Percentiles rank a stretch among this genome's conserved stretches.
Evolutionary conservation across 306 rosid species (phyloP).

Genomic region (Vicia sativa): DNA sequence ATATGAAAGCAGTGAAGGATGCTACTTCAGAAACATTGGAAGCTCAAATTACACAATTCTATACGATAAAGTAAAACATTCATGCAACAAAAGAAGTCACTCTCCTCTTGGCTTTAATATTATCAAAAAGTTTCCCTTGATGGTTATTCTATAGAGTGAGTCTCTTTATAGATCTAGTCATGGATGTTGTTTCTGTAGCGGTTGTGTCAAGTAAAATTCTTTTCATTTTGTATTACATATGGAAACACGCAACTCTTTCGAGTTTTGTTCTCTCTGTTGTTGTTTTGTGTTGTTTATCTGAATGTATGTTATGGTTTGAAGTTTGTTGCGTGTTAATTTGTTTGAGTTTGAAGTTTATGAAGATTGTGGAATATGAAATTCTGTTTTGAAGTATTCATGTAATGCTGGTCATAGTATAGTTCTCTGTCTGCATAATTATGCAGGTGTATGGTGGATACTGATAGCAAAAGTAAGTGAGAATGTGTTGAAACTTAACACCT

Average conservation of each 20-base stretch:
- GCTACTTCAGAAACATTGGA: slow-evolving; percentile 75
- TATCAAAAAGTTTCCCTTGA: slow-evolving; percentile 29
- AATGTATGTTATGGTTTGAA: neutral
- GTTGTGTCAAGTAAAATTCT: slow-evolving; percentile 1
- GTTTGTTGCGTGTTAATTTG: neutral
- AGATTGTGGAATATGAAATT: neutral
- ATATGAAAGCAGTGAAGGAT: slow-evolving; percentile 46
- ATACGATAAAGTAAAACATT: slow-evolving; percentile 53
- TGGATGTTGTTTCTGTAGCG: slow-evolving; percentile 18
- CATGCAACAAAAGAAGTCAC: slow-evolving; percentile 45
- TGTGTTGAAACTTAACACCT: neutral
- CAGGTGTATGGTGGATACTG: neutral
- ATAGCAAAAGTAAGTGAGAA: neutral
- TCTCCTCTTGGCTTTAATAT: slow-evolving; percentile 34
- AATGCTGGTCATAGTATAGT: neutral
- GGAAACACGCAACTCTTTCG: neutral
- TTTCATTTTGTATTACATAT: neutral
- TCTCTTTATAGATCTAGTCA: slow-evolving; percentile 29
- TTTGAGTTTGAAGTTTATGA: slow-evolving; percentile 3
- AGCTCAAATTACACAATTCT: slow-evolving; percentile 77
- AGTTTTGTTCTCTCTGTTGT: neutral
- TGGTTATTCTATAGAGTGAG: slow-evolving; percentile 32
- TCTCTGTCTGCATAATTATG: neutral
- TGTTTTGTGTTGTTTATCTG: neutral
- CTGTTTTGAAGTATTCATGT: neutral